Evolutionary conservation across 768 basidiomycete species (phyloP), one percentile per base, ranked within the genome.

Genomic region (Rhodocollybia butyracea): DNA sequence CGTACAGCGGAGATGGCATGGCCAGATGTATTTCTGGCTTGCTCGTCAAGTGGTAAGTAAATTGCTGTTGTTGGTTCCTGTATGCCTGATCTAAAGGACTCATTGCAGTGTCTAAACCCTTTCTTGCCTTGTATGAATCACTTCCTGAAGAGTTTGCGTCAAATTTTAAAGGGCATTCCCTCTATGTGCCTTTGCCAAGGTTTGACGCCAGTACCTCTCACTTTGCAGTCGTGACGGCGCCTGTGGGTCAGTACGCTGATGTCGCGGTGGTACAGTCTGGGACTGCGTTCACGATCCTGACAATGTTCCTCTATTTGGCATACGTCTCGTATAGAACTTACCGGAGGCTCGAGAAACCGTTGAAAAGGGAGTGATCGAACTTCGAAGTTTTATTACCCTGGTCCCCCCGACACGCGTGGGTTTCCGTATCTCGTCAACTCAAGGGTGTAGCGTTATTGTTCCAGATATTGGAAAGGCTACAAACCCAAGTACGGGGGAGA

Each of bases 261-360:
- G 60, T 79, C 1, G 60, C 60, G 0, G 61, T 66, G n/a, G 78
- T 79, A n/a, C 76, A 78, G 55, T 58, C 73, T 34, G 66, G 76
- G 10, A 80, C 77, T 0, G 64, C 67, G 2, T 31, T 74, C 11
- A 70, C 67, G 19, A 71, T 80, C 39, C 59, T 78, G n/a, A 38
- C 63, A 2, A 68, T 70, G 39, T 78, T 79, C 51, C 56, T 70
- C 3, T 75, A 74, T 61, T 56, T 81, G 2, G 51, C 71, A 17
- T 63, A 62, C 12, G 64, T 66, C 3, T 64, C 68, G 1, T 64
- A 57, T 58, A 63, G 53, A 52, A 64, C 68, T 27, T 21, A 19
- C 27, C 48, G 48, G 15, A 38, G 48, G 48, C 48, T 50, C 17
- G 34, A 21, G 27, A 50, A 50, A 22, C 34, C 17, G 22, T 10